Conservation (phyloP, 2,329 filamentous ascomycete genomes). For the Dryadomyces quercivorus region DNA sequence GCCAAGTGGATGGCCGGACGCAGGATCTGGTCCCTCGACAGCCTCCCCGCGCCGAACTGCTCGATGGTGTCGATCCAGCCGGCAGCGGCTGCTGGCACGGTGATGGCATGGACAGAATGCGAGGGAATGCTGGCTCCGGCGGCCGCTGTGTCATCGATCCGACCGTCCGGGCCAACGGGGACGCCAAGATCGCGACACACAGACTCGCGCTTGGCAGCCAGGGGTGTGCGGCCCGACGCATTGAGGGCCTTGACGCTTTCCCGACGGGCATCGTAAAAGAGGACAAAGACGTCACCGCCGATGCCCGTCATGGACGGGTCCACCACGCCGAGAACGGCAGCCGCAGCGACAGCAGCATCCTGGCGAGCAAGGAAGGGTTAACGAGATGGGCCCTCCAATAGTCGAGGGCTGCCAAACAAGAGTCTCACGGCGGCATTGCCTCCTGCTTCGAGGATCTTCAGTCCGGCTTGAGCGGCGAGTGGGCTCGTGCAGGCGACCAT, state of each 20-base stretch:
- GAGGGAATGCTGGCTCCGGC: slow-evolving; percentile 47
- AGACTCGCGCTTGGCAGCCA: slow-evolving; percentile 54
- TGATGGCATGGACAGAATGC: slow-evolving; percentile 63
- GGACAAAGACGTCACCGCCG: slow-evolving; percentile 92
- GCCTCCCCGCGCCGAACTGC: slow-evolving; percentile 72
- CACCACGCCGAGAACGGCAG: slow-evolving; percentile 84
- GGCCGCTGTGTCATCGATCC: slow-evolving; percentile 15
- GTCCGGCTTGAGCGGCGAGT: slow-evolving; percentile 72
- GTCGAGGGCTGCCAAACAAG: neutral
- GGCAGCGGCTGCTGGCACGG: slow-evolving; percentile 45
- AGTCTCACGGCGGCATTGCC: slow-evolving; percentile 80
- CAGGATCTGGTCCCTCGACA: slow-evolving; percentile 63
- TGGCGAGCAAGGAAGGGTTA: slow-evolving; percentile 20
- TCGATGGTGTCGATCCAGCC: slow-evolving; percentile 88
- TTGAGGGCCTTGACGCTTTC: slow-evolving; percentile 79
- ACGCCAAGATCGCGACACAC: slow-evolving; percentile 58
- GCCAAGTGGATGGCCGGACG: slow-evolving; percentile 71
- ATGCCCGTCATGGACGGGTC: slow-evolving; percentile 91
- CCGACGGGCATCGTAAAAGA: slow-evolving; percentile 77
- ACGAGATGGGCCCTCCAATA: too few relatives aligned
- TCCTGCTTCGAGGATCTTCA: slow-evolving; percentile 66
- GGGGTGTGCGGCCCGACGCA: slow-evolving; percentile 73
- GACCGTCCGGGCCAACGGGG: slow-evolving; percentile 15
- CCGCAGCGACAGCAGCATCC: slow-evolving; percentile 95
- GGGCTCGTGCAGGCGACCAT: slow-evolving; percentile 85